Evolutionary conservation across 2,329 filamentous ascomycete genomes (phyloP).

Genomic region (Xylaria sp.): DNA sequence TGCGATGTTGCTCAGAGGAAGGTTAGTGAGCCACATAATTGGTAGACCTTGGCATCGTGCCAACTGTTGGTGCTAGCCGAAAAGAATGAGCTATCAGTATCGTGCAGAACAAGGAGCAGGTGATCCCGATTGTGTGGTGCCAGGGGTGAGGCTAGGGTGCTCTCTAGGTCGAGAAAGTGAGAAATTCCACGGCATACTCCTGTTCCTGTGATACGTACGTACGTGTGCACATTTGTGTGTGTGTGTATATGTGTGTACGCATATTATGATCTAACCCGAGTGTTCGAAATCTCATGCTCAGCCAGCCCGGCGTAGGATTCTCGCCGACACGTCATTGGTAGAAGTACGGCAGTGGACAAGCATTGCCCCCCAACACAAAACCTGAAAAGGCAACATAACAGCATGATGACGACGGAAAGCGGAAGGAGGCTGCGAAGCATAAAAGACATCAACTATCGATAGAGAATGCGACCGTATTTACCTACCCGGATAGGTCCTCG

Average conservation of each 20-base stretch:
- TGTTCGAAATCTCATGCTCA: slow-evolving; percentile 11
- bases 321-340: slow-evolving; percentile 20
- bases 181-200: slow-evolving; percentile 7
- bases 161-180: background rate
- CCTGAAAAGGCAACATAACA: slow-evolving; percentile 1
- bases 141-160: slow-evolving; percentile 5
- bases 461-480: background rate
- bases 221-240: background rate
- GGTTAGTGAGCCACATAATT: slow-evolving; percentile 11
- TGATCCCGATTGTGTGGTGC: slow-evolving; percentile 7
- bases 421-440: slow-evolving; percentile 33
- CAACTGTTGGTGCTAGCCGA: slow-evolving; percentile 19
- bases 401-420: slow-evolving; percentile 14
- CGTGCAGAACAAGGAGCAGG: slow-evolving; percentile 1
- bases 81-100: slow-evolving; percentile 19
- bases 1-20: slow-evolving; percentile 6
- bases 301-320: slow-evolving; percentile 13
- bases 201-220: background rate
- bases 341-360: slow-evolving; percentile 9
- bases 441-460: background rate
- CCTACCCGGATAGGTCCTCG: background rate
- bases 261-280: slow-evolving; percentile 10
- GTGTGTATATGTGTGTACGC: background rate
- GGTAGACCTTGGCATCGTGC: slow-evolving; percentile 15
- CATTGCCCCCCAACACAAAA: background rate